Evolutionary conservation across 169 alveolate genomes (phyloP).

Genomic region (Plasmodium blacklocki): DNA sequence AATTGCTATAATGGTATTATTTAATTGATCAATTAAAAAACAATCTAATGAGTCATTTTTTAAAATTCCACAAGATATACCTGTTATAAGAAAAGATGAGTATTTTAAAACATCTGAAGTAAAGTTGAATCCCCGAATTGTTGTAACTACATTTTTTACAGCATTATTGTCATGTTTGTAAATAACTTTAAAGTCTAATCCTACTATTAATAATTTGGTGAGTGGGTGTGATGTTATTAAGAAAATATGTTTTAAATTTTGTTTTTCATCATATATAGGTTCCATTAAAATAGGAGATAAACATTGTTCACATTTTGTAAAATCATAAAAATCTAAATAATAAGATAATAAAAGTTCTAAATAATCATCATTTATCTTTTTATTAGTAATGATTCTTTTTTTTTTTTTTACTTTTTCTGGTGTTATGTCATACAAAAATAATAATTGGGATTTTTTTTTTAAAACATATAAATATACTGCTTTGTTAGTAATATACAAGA

Average conservation of each 20-base stretch:
- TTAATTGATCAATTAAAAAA: slow-evolving; percentile 64
- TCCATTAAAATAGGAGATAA: slow-evolving; percentile 64
- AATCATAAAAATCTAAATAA: slow-evolving; percentile 46
- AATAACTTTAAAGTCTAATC: slow-evolving; percentile 9
- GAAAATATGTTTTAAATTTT: slow-evolving; percentile 25
- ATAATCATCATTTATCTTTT: slow-evolving; percentile 21
- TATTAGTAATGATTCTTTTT: background rate
- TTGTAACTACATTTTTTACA: slow-evolving; percentile 19
- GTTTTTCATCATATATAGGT: slow-evolving; percentile 72
- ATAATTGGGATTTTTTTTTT: slow-evolving; percentile 29
- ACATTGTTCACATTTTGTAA: slow-evolving; percentile 49
- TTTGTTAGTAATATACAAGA: slow-evolving; percentile 15
- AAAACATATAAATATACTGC: slow-evolving; percentile 46
- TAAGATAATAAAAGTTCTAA: slow-evolving; percentile 16
- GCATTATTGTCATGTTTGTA: slow-evolving; percentile 26
- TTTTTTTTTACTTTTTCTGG: slow-evolving; percentile 49
- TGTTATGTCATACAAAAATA: slow-evolving; percentile 57
- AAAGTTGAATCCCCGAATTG: slow-evolving; percentile 7
- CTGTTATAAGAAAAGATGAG: slow-evolving; percentile 40
- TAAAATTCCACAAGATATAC: slow-evolving; percentile 57
- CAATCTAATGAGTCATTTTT: slow-evolving; percentile 54
- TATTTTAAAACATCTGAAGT: slow-evolving; percentile 45
- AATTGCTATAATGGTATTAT: slow-evolving; percentile 43
- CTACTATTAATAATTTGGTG: slow-evolving; percentile 28
- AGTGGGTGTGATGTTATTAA: slow-evolving; percentile 48